Evolutionary conservation across 2,329 filamentous ascomycete species (phyloP).

Genomic region (Trichoderma semiorbis): DNA sequence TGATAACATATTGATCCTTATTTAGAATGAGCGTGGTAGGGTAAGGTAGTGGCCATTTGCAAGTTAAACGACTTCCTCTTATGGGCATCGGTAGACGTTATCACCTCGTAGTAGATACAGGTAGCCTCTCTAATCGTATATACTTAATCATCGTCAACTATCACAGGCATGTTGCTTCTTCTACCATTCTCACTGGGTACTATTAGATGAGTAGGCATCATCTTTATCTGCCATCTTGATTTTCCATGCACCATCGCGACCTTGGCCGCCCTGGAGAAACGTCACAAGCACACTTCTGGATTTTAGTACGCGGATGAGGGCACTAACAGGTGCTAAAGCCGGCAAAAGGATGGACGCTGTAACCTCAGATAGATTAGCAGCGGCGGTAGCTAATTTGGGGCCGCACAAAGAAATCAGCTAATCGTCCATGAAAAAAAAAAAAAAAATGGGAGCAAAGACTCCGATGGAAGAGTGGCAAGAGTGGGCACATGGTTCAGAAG

Average conservation of each 20-base stretch:
- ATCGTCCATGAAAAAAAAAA: not conserved
- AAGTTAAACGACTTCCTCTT: not conserved
- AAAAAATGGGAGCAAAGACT: not conserved
- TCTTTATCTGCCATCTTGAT: not conserved
- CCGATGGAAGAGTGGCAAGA: not conserved
- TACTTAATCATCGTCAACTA: too few species aligned
- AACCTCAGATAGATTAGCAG: not conserved
- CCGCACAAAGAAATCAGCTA: not conserved
- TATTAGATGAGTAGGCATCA: not conserved
- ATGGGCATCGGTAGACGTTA: not conserved
- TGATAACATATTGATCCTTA: not conserved
- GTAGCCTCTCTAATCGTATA: not conserved
- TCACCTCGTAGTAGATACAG: not conserved
- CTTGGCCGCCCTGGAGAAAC: not conserved
- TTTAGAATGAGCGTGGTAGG: too few species aligned
- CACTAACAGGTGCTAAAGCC: not conserved
- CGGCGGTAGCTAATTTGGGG: not conserved
- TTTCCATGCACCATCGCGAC: not conserved
- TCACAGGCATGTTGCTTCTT: not conserved
- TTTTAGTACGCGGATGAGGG: not conserved
- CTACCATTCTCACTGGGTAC: too few species aligned
- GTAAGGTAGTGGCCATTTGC: too few species aligned
- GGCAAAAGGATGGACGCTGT: not conserved
- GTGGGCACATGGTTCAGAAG: not conserved
- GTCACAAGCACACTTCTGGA: not conserved